Evolutionary conservation across 176 grass and related monocot genomes (phyloP), one percentile per base, ranked within the genome.

Genomic region (Triticum dicoccoides): DNA sequence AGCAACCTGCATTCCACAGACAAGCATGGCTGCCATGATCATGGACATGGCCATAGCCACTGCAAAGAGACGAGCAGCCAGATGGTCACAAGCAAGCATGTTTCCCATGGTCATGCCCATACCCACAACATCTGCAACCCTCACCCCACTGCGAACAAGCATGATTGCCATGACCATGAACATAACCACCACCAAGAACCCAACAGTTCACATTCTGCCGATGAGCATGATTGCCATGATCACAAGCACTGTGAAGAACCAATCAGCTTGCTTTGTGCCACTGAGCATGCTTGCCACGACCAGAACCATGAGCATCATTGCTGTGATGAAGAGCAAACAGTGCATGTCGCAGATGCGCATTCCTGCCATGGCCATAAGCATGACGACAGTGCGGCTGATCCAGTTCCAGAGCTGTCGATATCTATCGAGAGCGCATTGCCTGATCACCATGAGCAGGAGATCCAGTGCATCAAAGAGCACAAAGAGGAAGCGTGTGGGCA

Each of bases 281-380:
- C 38, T 64, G 66, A 80, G 68, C 66, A 86, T 73, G 88, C 37
- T 82, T 90, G 78, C 41, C 84, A 79, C 72, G 81, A 79, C 12
- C 66, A 79, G 83, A 54, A 24, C 6, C 77, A 86, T 49, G 63
- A 85, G 49, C 89, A 91, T 64, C 69, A 81, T 27, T 91, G 76
- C 41, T 78, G 83, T 72, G 69, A 61, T 81, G 82, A 92, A 66
- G 80, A 80, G 61, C 37, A 83, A 67, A 58, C 73, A 67, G 27
- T 61, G 38, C 69, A 81, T 9, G 4, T 25, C 4, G 35, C 64
- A 5, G 75, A 89, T 33, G 6, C 9, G 32, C 84, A 89, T 68
- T 49, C 81, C 64, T 92, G 87, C 84, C 83, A 92, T 39, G 80
- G 63, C 9, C 71, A 87, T 76, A 44, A 71, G 2, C 89, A 93